Evolutionary conservation across 257 asterid genomes (phyloP).

Genomic region (Paraleonurus japonicus): DNA sequence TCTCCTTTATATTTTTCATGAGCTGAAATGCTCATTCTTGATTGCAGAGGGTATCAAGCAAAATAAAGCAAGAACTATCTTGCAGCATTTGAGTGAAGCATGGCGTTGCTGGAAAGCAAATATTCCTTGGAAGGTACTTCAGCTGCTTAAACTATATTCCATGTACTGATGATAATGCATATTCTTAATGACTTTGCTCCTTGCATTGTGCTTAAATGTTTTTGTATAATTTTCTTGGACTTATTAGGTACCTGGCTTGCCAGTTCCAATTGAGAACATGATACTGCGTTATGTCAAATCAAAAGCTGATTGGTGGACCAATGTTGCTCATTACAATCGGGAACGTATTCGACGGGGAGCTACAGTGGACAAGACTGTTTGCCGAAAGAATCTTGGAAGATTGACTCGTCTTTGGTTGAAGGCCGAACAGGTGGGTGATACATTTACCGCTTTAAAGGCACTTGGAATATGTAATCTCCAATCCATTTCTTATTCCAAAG

Average conservation of each 20-base stretch:
- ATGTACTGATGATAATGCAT: background rate
- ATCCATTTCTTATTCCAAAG: background rate
- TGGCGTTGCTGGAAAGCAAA: conserved; percentile 99
- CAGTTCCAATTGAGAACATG: conserved; percentile 99
- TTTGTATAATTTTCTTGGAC: conserved; percentile 12
- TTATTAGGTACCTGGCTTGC: conserved; percentile 83
- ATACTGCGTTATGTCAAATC: conserved; percentile 98
- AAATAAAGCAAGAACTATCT: conserved; percentile 92
- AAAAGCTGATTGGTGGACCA: conserved; percentile 99
- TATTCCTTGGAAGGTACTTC: conserved; percentile 91
- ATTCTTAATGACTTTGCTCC: background rate
- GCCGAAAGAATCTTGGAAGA: conserved; percentile 98
- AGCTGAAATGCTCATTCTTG: conserved; percentile 13
- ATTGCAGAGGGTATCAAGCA: conserved; percentile 92
- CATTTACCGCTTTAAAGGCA: background rate
- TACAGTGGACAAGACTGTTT: conserved; percentile 99
- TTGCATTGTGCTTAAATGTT: background rate
- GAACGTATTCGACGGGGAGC: conserved; percentile 99
- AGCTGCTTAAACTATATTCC: background rate
- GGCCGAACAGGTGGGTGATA: conserved; percentile 76
- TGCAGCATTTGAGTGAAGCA: conserved; percentile 99
- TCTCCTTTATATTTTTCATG: background rate
- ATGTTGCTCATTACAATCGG: conserved; percentile 97
- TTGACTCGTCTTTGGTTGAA: conserved; percentile 99
- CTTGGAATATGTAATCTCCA: background rate